These are phyloP conservation scores for Termitomyces sp. DNA, from an alignment of 768 basidiomycete species.

Conservation along the genomic window DNA sequence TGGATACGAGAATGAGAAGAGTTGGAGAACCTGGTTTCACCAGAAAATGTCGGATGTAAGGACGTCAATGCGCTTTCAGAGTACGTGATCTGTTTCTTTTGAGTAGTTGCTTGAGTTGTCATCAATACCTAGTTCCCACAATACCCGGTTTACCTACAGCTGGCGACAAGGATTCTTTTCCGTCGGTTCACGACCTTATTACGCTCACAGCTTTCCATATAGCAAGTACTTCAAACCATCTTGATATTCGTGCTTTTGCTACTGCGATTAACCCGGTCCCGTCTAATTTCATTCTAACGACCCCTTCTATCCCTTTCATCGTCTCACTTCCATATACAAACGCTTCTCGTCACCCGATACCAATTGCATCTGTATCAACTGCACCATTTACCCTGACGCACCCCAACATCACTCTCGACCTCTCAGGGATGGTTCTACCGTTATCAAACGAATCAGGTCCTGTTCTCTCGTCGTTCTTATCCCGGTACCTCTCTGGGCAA, in stretches of 20 bases:
- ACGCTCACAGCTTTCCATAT: conserved; percentile 55
- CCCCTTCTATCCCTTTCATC: conserved; percentile 60
- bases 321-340: conserved; percentile 44
- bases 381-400: conserved; percentile 58
- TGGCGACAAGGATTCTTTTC: conserved; percentile 47
- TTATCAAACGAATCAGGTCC: conserved; percentile 36
- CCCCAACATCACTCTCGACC: conserved; percentile 61
- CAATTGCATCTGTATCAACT: conserved; percentile 54
- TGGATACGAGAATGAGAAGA: conserved; percentile 37
- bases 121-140: conserved; percentile 14
- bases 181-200: conserved; percentile 55
- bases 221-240: conserved; percentile 26
- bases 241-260: conserved; percentile 50
- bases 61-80: conserved; percentile 44
- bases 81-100: conserved; percentile 36
- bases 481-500: conserved; percentile 57
- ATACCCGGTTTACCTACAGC: conserved; percentile 67
- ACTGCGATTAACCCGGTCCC: conserved; percentile 59
- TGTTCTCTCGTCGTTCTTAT: conserved; percentile 58
- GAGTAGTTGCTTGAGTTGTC: background rate
- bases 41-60: conserved; percentile 42
- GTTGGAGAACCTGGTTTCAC: conserved; percentile 47
- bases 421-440: conserved; percentile 58
- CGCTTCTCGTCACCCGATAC: conserved; percentile 24
- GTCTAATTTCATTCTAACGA: conserved; percentile 41